Evolutionary conservation across 768 basidiomycete genomes (phyloP).

Genomic region (Tricholoma flavovirens): DNA sequence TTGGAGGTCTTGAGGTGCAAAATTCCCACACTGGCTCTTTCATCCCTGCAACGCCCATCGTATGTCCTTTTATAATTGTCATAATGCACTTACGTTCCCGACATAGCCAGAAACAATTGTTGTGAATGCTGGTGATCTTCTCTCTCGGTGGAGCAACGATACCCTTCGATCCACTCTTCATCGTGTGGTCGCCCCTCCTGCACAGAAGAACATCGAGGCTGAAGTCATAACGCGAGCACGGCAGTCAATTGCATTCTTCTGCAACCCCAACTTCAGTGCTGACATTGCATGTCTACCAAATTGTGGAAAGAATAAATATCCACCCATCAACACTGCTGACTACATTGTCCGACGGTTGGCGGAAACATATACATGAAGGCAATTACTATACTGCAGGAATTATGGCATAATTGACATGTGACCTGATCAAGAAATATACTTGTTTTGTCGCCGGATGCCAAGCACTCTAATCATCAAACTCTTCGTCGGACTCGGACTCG

Average conservation of each 20-base stretch:
- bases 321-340: constrained; percentile 63
- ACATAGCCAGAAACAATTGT: constrained; percentile 73
- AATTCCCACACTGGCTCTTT: constrained; percentile 72
- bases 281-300: constrained; percentile 69
- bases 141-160: constrained; percentile 82
- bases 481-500: too few species aligned
- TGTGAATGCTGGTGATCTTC: constrained; percentile 75
- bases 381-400: background rate
- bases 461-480: constrained; percentile 5
- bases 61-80: constrained; percentile 28
- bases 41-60: constrained; percentile 71
- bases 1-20: constrained; percentile 79
- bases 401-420: constrained; percentile 6
- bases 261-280: constrained; percentile 71
- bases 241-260: constrained; percentile 85
- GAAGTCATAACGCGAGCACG: constrained; percentile 58
- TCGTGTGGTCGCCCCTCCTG: constrained; percentile 72
- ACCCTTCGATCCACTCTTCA: constrained; percentile 75
- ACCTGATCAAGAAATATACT: background rate
- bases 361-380: constrained; percentile 45
- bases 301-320: constrained; percentile 58
- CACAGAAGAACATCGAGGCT: constrained; percentile 38
- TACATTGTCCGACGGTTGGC: constrained; percentile 72
- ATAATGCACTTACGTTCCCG: background rate
- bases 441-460: background rate